Percentiles rank a stretch among this genome's conserved stretches.
phyloP scores from a whole-genome alignment of 2,329 filamentous ascomycete genomes.

The Apiospora saccharicola region DNA sequence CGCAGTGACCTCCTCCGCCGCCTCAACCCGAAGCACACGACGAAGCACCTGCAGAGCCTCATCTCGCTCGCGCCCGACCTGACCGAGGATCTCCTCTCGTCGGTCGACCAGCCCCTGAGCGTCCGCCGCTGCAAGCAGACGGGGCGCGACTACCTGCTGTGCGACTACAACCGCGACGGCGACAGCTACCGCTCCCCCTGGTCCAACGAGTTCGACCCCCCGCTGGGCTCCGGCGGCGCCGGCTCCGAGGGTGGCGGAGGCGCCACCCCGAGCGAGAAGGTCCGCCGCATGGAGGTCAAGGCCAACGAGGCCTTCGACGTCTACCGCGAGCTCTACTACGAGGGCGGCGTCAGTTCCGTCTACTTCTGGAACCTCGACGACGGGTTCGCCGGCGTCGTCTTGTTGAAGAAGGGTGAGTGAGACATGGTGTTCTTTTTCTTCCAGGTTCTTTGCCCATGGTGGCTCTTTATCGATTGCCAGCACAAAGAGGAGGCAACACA shows the following conservation, averaged over 20 bases:
- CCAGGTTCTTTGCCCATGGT: conserved; percentile 13
- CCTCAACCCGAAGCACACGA: conserved; percentile 92
- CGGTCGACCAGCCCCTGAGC: conserved; percentile 93
- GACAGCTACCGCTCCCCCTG: conserved; percentile 98
- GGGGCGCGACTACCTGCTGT: conserved; percentile 94
- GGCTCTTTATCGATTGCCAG: neutral
- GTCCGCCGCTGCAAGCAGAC: conserved; percentile 86
- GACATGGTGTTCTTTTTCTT: conserved; percentile 6
- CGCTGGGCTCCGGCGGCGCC: conserved; percentile 68
- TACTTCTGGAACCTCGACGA: conserved; percentile 99
- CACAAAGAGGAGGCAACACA: neutral
- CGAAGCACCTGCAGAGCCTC: conserved; percentile 86
- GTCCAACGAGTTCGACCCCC: conserved; percentile 98
- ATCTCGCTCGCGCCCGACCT: conserved; percentile 89
- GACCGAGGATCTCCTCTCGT: conserved; percentile 96
- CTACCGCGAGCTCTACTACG: conserved; percentile 95
- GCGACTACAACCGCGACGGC: conserved; percentile 99
- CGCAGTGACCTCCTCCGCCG: conserved; percentile 94
- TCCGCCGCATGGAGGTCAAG: conserved; percentile 91
- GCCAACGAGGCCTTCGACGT: conserved; percentile 97
- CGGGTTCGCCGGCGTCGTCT: conserved; percentile 93
- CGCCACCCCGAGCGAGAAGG: conserved; percentile 87
- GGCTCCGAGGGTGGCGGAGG: conserved; percentile 61
- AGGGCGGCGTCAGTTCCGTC: conserved; percentile 93
- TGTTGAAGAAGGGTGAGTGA: conserved; percentile 87